Base-by-base conservation (phyloP, 805 yeast genomes). In the Saturnispora gosingensis region DNA sequence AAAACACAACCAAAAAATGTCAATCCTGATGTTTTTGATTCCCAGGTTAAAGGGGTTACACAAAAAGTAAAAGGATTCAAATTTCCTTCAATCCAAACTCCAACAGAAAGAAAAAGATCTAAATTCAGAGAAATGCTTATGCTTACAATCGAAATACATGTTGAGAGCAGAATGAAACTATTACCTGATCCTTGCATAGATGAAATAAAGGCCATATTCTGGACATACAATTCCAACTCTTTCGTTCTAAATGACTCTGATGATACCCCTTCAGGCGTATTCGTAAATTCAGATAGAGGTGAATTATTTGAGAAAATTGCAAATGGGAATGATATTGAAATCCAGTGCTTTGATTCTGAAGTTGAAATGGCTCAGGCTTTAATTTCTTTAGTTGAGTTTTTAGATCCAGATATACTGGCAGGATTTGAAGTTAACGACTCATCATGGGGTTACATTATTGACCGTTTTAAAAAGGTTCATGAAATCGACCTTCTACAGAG, bases 361-460 rank as follows among this genome's bases (percentile, higher is more conserved):
- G 53, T 65, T 1, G 80, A 74, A 6, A 71, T 87, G 79, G 62
- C 89, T 2, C 68, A 73, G 8, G 73, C 73, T 5, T 67, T 91
- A 8, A 67, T 81, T 0, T 72, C 74, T 1, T 56, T 84, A 15
- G 81, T 87, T 0, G 75, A 80, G 18, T 58, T 70, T 2, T 72
- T 80, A 48, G 98, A 93, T 61, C 97, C 98, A 0, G 99, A 93
- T 63, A 79, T 93, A 30, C 61, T 93, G 5, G 75, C 87, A 0
- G 98, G 97, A 0, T 93, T 77, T 63, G 99, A 93, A 60, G 75
- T 88, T 5, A 85, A 88, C 56, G 69, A 82, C 0, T 59, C 77
- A 0, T 87, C 97, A 0, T 91, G 98, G 98, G 98, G 99, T 0
- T 93, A 86, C 60, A 49, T 90, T 0, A 73, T 86, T 25, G 93